phyloP scores from a whole-genome alignment of 2,329 filamentous ascomycete genomes.

The Ceratocystis cacaofunesta region DNA sequence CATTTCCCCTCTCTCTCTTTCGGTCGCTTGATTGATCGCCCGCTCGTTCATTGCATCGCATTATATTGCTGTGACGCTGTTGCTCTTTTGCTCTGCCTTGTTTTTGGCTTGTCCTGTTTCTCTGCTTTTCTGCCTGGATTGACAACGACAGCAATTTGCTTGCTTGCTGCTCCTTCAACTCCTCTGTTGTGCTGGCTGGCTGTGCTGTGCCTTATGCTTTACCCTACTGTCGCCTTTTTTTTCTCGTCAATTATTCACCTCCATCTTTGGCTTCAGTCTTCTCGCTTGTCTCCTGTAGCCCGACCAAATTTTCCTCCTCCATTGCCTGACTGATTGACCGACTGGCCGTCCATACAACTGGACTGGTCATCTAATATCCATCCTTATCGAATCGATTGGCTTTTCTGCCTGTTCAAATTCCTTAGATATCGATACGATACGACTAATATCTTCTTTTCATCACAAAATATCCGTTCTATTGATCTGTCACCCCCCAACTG shows the following conservation, averaged over 20 bases:
- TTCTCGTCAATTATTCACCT: background rate
- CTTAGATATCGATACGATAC: background rate
- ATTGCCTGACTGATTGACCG: background rate
- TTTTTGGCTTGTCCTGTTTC: background rate
- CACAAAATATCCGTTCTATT: background rate
- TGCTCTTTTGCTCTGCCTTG: background rate
- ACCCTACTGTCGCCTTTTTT: background rate
- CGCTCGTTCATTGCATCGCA: background rate
- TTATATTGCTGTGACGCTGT: background rate
- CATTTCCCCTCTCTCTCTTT: background rate
- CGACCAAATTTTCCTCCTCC: background rate
- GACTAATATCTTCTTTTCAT: background rate
- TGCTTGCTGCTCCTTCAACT: background rate
- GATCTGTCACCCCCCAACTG: background rate
- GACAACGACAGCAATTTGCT: background rate
- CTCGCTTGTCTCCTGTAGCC: background rate
- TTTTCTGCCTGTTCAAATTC: background rate
- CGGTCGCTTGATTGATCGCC: background rate
- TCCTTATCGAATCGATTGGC: background rate
- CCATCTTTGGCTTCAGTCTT: slow-evolving; percentile 1
- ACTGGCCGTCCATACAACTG: background rate
- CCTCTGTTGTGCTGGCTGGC: background rate
- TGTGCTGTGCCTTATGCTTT: background rate
- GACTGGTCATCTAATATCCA: background rate
- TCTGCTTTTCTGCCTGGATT: background rate